A percentile compares a stretch with the other conserved stretches of the same genome.
These are phyloP conservation scores for Neopestalotiopsis sp. DNA, from an alignment of 2,329 filamentous ascomycete genomes.

Conservation along the genomic window DNA sequence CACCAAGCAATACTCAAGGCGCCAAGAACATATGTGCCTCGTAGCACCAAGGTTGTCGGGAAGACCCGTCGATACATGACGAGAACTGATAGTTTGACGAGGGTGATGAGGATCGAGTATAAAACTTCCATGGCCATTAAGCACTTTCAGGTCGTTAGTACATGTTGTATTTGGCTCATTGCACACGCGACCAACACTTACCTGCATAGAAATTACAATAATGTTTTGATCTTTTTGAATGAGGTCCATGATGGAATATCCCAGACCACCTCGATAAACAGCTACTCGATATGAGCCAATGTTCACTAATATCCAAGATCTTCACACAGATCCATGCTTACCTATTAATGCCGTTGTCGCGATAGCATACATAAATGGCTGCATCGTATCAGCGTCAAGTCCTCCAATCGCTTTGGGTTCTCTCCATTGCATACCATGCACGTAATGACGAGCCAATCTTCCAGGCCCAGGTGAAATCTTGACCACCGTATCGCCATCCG, in stretches of 20 bases:
- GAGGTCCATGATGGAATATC: not conserved
- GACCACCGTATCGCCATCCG: conserved; percentile 2
- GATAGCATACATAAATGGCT: conserved; percentile 13
- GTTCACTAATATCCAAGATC: not conserved
- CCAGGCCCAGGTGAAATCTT: not conserved
- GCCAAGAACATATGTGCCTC: conserved; percentile 7
- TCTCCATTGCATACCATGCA: not conserved
- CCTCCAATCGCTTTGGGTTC: not conserved
- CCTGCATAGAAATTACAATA: conserved; percentile 5
- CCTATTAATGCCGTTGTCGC: conserved; percentile 6
- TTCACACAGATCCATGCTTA: not conserved
- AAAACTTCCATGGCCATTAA: conserved; percentile 9
- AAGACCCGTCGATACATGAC: conserved; percentile 13
- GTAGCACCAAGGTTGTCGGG: conserved; percentile 4
- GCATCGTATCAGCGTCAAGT: not conserved
- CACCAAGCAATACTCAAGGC: not conserved
- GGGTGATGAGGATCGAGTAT: conserved; percentile 10
- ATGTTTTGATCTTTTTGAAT: not conserved
- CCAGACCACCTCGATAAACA: conserved; percentile 5
- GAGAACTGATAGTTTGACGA: conserved; percentile 13
- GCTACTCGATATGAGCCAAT: not conserved
- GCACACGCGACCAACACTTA: not conserved
- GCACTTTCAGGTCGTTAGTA: not conserved
- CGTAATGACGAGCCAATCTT: conserved; percentile 13
- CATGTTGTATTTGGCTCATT: not conserved